These are phyloP conservation scores for Boeremia exigua DNA, from an alignment of 2,329 filamentous ascomycete species.

Conservation along the genomic window DNA sequence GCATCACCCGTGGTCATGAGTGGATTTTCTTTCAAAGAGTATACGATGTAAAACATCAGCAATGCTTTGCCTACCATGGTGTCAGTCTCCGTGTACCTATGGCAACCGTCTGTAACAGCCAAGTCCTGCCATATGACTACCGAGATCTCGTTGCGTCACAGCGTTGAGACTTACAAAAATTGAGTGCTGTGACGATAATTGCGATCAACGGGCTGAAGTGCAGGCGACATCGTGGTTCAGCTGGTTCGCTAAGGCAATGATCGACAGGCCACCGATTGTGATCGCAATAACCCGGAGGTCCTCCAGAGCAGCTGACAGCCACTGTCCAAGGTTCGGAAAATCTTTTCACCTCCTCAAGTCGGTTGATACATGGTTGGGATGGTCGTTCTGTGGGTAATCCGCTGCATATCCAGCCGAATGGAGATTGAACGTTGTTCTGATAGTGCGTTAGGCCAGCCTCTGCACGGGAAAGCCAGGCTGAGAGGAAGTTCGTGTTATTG, in stretches of 20 bases:
- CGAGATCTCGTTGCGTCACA: not conserved
- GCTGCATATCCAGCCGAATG: not conserved
- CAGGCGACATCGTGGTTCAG: conserved; percentile 23
- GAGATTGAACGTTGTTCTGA: not conserved
- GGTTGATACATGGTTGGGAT: not conserved
- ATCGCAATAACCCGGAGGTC: not conserved
- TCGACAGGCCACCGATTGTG: conserved; percentile 12
- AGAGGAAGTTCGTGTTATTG: not conserved
- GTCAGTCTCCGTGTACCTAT: not conserved
- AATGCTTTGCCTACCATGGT: not conserved
- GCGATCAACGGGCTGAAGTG: conserved; percentile 10
- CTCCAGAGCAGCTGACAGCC: not conserved
- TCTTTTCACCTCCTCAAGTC: not conserved
- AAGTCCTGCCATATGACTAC: not conserved
- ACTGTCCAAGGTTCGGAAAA: not conserved
- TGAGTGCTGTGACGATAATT: not conserved
- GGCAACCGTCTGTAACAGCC: not conserved
- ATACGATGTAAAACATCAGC: not conserved
- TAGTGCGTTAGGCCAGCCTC: not conserved
- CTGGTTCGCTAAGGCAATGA: conserved; percentile 29
- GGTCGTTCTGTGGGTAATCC: not conserved
- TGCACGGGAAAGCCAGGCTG: not conserved
- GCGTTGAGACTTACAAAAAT: not conserved
- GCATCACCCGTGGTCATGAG: conserved; percentile 11
- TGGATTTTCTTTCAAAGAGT: not conserved